phyloP scores from a whole-genome alignment of 768 basidiomycete species.

The Boletales sp. region DNA sequence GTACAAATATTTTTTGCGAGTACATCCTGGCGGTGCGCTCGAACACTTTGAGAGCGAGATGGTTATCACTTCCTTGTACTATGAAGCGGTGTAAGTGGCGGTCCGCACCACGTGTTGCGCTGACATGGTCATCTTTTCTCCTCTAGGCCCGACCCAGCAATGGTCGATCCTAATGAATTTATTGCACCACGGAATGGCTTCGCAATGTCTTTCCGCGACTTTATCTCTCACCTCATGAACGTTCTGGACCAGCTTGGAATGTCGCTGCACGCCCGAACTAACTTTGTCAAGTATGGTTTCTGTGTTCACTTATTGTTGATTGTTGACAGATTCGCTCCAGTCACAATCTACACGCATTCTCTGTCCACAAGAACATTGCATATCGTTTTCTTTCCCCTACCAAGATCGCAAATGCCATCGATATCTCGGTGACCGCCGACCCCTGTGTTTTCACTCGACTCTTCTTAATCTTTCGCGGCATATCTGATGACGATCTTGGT shows the following conservation, averaged over 20 bases:
- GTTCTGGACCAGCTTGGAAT: constrained; percentile 85
- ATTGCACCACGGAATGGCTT: constrained; percentile 81
- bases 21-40: constrained; percentile 80
- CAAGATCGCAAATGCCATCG: constrained; percentile 81
- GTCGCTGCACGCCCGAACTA: constrained; percentile 77
- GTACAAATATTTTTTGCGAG: constrained; percentile 79
- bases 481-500: constrained; percentile 75
- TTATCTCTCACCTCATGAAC: constrained; percentile 73
- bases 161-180: constrained; percentile 76
- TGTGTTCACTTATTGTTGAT: not conserved
- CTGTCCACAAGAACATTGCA: constrained; percentile 80
- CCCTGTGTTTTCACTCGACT: constrained; percentile 80
- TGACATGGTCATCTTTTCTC: constrained; percentile 1
- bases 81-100: constrained; percentile 72
- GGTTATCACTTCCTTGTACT: constrained; percentile 77
- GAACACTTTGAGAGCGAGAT: constrained; percentile 85
- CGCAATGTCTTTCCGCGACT: constrained; percentile 79
- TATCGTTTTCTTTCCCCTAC: constrained; percentile 82
- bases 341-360: constrained; percentile 72
- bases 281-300: constrained; percentile 69
- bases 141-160: constrained; percentile 66
- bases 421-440: constrained; percentile 79
- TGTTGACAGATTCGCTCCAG: constrained; percentile 33
- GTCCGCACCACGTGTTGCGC: not conserved
- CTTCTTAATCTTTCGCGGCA: constrained; percentile 82